Conservation (phyloP, 176 grass and related monocot species). For the Oryza australiensis region DNA sequence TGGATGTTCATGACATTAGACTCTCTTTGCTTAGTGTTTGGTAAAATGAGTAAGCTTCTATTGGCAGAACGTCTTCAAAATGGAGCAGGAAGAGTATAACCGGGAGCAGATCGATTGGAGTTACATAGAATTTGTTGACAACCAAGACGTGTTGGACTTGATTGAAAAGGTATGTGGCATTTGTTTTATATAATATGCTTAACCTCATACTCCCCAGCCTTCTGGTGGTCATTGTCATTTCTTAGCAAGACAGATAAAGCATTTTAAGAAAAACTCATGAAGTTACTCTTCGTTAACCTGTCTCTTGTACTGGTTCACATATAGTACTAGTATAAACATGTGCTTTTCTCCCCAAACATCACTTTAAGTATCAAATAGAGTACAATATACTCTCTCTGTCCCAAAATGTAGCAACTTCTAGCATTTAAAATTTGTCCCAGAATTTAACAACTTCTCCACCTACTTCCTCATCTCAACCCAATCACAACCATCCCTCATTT, state of each 20-base stretch:
- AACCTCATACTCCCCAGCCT: not conserved
- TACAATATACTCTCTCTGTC: not conserved
- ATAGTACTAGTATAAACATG: not conserved
- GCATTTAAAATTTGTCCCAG: too few species aligned
- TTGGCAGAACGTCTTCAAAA: slow-evolving; percentile 94
- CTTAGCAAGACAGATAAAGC: not conserved
- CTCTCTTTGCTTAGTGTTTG: slow-evolving; percentile 31
- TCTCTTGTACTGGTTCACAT: slow-evolving; percentile 1
- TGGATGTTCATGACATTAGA: slow-evolving; percentile 12
- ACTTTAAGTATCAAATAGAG: slow-evolving; percentile 26
- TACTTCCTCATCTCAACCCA: too few species aligned
- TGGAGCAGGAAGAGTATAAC: slow-evolving; percentile 95
- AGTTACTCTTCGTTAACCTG: not conserved
- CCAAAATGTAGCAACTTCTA: too few species aligned
- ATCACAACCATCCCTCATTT: too few species aligned
- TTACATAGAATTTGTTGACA: slow-evolving; percentile 96
- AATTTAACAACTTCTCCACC: too few species aligned
- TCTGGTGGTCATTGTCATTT: slow-evolving; percentile 2
- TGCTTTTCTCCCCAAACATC: not conserved
- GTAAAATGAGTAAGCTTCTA: slow-evolving; percentile 29
- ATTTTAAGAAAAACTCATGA: not conserved
- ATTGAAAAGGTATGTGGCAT: slow-evolving; percentile 72
- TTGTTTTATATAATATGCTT: slow-evolving; percentile 9
- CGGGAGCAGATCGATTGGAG: slow-evolving; percentile 90
- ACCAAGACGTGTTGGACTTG: slow-evolving; percentile 90